A percentile compares a stretch with the other conserved stretches of the same genome.
Evolutionary conservation across 208 protist species (phyloP).

Genomic region (Phytomonas sp.): DNA sequence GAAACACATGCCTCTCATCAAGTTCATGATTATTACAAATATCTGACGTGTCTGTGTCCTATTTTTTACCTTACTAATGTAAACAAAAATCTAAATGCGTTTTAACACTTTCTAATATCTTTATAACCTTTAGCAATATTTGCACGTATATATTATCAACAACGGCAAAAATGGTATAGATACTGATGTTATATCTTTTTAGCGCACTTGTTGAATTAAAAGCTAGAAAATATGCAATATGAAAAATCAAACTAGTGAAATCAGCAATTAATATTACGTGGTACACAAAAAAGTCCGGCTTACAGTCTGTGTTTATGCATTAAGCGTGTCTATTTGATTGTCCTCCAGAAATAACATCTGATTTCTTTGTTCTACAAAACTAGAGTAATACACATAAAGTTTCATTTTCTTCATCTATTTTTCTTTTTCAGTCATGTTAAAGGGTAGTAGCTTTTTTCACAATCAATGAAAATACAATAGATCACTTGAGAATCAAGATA

Average conservation of each 20-base stretch:
- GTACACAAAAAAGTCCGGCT: neutral
- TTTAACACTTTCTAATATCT: conserved; percentile 4
- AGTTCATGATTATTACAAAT: neutral
- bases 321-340: neutral
- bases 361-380: neutral
- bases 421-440: neutral
- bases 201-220: neutral
- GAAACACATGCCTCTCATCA: neutral
- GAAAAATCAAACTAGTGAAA: neutral
- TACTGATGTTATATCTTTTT: neutral
- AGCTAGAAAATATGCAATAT: neutral
- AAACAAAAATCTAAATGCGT: neutral
- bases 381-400: neutral
- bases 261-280: neutral
- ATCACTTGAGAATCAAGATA: too few species aligned
- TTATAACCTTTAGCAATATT: neutral
- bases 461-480: neutral
- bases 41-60: neutral
- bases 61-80: neutral
- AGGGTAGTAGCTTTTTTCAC: neutral
- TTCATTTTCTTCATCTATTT: neutral
- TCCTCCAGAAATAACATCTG: neutral
- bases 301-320: conserved; percentile 2
- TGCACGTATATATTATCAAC: neutral
- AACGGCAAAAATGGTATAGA: neutral